Percentiles rank a stretch among this genome's conserved stretches.
These are phyloP conservation scores for Chlamydomonas schloesseri DNA, from an alignment of 139 green algal species.

Conservation along the genomic window DNA sequence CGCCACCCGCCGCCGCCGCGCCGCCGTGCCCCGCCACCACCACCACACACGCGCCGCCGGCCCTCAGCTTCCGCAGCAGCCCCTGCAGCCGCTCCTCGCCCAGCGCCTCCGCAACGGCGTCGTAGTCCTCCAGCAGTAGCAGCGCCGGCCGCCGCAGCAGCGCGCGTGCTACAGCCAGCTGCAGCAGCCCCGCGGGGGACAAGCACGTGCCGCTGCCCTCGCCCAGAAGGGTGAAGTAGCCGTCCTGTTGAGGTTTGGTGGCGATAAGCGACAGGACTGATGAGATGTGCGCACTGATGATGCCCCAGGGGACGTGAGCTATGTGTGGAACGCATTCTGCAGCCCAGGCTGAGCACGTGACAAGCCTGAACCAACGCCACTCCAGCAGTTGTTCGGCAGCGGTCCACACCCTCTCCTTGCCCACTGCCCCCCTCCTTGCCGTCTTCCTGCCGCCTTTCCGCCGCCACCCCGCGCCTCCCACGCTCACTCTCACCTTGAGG, in stretches of 20 bases:
- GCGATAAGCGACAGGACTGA: no score
- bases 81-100: background rate
- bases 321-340: no score
- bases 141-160: conserved; percentile 15
- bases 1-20: no score
- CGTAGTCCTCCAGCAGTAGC: conserved; percentile 20
- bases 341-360: no score
- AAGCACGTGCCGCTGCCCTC: conserved; percentile 34
- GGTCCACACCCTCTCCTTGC: no score
- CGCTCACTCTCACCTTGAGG: conserved; percentile 44
- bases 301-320: no score
- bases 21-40: background rate
- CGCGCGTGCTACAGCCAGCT: conserved; percentile 32
- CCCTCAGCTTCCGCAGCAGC: background rate
- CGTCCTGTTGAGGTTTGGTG: conserved; percentile 35
- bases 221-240: conserved; percentile 44
- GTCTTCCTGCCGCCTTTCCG: background rate
- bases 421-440: background rate
- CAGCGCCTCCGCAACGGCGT: conserved; percentile 20
- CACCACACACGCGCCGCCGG: background rate
- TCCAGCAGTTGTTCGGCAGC: no score
- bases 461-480: no score
- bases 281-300: no score
- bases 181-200: conserved; percentile 1
- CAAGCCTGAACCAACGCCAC: no score